Conservation (phyloP, 331 rosid species). For the Cydonia oblonga region DNA sequence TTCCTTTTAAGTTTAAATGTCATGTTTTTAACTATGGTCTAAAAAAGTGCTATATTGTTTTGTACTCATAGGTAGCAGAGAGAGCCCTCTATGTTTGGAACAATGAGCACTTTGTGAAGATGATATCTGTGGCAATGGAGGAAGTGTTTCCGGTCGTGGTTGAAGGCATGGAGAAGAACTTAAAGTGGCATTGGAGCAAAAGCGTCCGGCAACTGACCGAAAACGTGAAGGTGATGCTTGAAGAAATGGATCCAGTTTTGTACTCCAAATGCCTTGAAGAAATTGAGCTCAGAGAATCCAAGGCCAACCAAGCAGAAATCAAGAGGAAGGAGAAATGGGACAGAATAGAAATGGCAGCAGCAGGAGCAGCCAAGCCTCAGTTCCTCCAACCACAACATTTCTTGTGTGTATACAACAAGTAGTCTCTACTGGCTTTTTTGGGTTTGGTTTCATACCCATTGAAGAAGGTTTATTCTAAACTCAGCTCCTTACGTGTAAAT, state of each 20-base stretch:
- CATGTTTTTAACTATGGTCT: too few relatives aligned
- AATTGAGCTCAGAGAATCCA: conserved; percentile 28
- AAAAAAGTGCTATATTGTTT: not conserved
- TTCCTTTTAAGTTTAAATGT: not conserved
- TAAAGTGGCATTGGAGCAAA: conserved; percentile 73
- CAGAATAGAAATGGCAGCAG: conserved; percentile 34
- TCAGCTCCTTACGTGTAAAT: not conserved
- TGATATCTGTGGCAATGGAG: conserved; percentile 46
- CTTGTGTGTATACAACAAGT: conserved; percentile 21
- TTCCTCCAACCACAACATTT: conserved; percentile 29
- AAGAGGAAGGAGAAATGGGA: conserved; percentile 55
- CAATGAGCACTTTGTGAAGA: conserved; percentile 70
- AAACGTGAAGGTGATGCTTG: conserved; percentile 53
- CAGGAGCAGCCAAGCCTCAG: conserved; percentile 14
- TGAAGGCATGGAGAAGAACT: conserved; percentile 63
- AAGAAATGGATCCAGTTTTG: conserved; percentile 61
- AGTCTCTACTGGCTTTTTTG: conserved; percentile 10
- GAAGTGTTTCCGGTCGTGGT: conserved; percentile 62
- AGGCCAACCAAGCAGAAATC: conserved; percentile 30
- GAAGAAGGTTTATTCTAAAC: not conserved
- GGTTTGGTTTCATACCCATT: not conserved
- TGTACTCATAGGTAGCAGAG: conserved; percentile 55
- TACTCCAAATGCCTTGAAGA: conserved; percentile 46
- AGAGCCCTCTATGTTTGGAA: conserved; percentile 77
- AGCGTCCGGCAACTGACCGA: conserved; percentile 51